A percentile compares a stretch with the other conserved stretches of the same genome.
These are phyloP conservation scores for Trametes villosa DNA, from an alignment of 768 basidiomycete species.

Conservation along the genomic window DNA sequence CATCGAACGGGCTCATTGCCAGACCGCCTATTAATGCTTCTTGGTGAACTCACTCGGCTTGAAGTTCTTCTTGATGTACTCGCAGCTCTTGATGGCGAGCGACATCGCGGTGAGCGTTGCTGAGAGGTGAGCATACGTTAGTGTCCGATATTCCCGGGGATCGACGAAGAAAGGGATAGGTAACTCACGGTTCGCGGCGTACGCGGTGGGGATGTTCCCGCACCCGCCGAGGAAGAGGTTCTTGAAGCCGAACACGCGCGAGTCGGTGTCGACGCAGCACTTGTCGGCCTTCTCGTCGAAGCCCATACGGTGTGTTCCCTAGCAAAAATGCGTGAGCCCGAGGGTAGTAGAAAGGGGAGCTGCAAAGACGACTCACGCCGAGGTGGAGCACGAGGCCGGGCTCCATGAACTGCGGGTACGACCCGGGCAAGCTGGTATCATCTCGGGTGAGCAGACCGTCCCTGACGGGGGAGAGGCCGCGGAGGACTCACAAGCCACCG, in stretches of 20 bases:
- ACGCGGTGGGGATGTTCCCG: constrained; percentile 6
- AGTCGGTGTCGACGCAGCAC: constrained; percentile 31
- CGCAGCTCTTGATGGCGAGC: constrained; percentile 7
- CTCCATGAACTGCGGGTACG: constrained; percentile 39
- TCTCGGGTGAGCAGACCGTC: background rate
- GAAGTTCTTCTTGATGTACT: constrained; percentile 2
- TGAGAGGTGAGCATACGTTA: background rate
- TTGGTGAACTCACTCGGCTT: background rate
- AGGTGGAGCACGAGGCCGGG: constrained; percentile 30
- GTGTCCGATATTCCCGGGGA: no score
- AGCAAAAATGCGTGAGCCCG: background rate
- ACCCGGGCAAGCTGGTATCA: constrained; percentile 33
- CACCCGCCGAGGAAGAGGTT: constrained; percentile 41
- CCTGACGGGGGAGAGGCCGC: background rate
- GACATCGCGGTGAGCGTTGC: constrained; percentile 5
- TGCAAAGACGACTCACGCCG: constrained; percentile 13
- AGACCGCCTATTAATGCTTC: background rate
- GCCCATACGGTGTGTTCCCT: constrained; percentile 17
- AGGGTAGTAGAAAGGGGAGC: background rate
- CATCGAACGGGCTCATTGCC: no score
- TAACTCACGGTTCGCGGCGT: constrained; percentile 5
- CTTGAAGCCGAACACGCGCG: constrained; percentile 27
- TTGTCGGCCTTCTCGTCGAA: constrained; percentile 25
- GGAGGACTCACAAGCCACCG: constrained; percentile 30
- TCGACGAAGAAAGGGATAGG: no score